A percentile compares a stretch with the other conserved stretches of the same genome.
phyloP scores from a whole-genome alignment of 75 land plant genomes.

The Picea glauca region DNA sequence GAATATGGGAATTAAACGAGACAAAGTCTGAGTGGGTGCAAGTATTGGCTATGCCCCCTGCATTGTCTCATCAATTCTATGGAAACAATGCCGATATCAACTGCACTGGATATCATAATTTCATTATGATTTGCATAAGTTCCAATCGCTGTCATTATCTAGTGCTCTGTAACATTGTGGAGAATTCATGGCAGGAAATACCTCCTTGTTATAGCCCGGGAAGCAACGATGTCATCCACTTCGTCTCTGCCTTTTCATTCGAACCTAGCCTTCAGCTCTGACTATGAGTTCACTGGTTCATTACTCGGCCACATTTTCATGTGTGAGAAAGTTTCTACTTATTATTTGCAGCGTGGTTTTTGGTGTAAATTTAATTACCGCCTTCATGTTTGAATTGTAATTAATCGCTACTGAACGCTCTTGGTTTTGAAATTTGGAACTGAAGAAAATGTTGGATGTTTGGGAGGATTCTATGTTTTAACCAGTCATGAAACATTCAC shows the following conservation, averaged over 20 bases:
- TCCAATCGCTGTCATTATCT: constrained; percentile 17
- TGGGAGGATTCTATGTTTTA: too few species aligned
- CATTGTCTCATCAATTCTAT: constrained; percentile 45
- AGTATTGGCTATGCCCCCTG: constrained; percentile 34
- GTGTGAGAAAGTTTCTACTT: too few species aligned
- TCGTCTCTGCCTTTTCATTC: constrained; percentile 46
- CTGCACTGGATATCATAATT: constrained; percentile 30
- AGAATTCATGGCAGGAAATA: constrained; percentile 40
- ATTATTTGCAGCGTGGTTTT: too few species aligned
- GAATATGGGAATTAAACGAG: constrained; percentile 41
- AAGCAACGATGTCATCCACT: constrained; percentile 11
- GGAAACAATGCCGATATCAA: constrained; percentile 56
- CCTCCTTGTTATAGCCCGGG: constrained; percentile 25
- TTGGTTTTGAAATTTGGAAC: too few species aligned
- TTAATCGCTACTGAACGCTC: too few species aligned
- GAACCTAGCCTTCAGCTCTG: constrained; percentile 51
- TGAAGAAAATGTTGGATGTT: too few species aligned
- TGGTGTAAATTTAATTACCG: too few species aligned
- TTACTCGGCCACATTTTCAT: too few species aligned
- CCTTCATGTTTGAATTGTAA: too few species aligned
- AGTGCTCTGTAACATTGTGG: constrained; percentile 25
- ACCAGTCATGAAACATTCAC: too few species aligned
- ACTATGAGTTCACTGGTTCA: constrained; percentile 11
- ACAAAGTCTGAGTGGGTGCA: constrained; percentile 20
- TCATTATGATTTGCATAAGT: constrained; percentile 39